Evolutionary conservation across 768 basidiomycete species (phyloP).

Genomic region (Phylloporus sp.): DNA sequence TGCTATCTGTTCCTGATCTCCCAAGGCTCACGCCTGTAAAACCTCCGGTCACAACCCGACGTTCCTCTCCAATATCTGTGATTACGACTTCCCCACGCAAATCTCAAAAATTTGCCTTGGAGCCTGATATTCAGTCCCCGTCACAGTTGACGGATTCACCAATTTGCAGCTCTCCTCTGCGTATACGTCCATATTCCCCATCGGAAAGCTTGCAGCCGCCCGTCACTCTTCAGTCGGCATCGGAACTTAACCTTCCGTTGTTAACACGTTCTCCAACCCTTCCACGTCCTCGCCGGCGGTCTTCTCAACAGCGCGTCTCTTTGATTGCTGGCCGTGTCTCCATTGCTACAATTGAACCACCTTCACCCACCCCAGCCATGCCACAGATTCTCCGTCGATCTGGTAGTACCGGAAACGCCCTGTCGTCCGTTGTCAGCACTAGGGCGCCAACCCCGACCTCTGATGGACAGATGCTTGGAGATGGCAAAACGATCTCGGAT

Average conservation of each 20-base stretch:
- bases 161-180: constrained; percentile 28
- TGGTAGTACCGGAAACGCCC: constrained; percentile 57
- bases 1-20: constrained; percentile 13
- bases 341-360: constrained; percentile 72
- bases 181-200: constrained; percentile 35
- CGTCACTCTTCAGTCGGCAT: constrained; percentile 17
- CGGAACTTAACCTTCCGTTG: constrained; percentile 26
- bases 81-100: constrained; percentile 24
- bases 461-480: constrained; percentile 31
- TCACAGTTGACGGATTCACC: constrained; percentile 31
- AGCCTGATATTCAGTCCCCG: constrained; percentile 27
- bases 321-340: constrained; percentile 78
- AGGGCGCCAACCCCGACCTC: constrained; percentile 58
- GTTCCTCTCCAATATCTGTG: constrained; percentile 14
- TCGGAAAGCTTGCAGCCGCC: constrained; percentile 14
- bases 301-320: constrained; percentile 82
- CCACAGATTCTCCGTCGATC: constrained; percentile 64
- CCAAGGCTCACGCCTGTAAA: constrained; percentile 7
- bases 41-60: constrained; percentile 5
- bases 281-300: constrained; percentile 67
- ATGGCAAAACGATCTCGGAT: constrained; percentile 75
- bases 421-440: constrained; percentile 58
- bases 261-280: constrained; percentile 50
- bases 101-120: constrained; percentile 19
- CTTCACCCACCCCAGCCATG: constrained; percentile 57